phyloP scores from a whole-genome alignment of 2,329 filamentous ascomycete species.

The Tolypocladium album region DNA sequence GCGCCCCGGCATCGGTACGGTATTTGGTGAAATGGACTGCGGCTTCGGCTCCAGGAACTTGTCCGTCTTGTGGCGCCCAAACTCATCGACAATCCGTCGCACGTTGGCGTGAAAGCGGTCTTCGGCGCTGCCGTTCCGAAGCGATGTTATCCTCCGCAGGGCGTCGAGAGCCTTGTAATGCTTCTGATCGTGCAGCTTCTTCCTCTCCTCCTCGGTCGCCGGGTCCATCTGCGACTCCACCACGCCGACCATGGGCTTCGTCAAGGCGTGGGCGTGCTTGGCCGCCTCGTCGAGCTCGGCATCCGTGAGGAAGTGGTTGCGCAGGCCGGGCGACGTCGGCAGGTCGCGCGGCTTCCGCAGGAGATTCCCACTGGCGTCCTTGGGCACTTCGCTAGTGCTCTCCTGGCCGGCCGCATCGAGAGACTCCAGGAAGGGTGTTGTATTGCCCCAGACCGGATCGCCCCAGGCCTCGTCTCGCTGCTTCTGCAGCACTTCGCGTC shows the following conservation, averaged over 20 bases:
- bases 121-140: constrained; percentile 67
- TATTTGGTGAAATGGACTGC: constrained; percentile 29
- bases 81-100: constrained; percentile 71
- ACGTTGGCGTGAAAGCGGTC: constrained; percentile 77
- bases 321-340: constrained; percentile 38
- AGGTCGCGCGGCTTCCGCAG: constrained; percentile 27
- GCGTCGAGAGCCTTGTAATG: constrained; percentile 65
- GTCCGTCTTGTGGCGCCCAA: constrained; percentile 89
- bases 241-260: constrained; percentile 39
- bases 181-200: constrained; percentile 35
- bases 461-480: constrained; percentile 57
- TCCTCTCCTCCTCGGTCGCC: constrained; percentile 20
- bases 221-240: constrained; percentile 30
- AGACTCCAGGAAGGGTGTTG: constrained; percentile 75
- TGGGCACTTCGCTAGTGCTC: constrained; percentile 19
- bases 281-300: constrained; percentile 57
- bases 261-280: constrained; percentile 56
- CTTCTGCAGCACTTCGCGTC: constrained; percentile 57
- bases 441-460: constrained; percentile 66
- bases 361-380: constrained; percentile 30
- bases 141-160: constrained; percentile 64
- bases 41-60: constrained; percentile 51
- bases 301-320: constrained; percentile 69
- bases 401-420: constrained; percentile 55
- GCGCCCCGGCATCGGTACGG: constrained; percentile 37